Base-by-base conservation (phyloP, 306 rosid species). In the Cucurbita maxima region DNA sequence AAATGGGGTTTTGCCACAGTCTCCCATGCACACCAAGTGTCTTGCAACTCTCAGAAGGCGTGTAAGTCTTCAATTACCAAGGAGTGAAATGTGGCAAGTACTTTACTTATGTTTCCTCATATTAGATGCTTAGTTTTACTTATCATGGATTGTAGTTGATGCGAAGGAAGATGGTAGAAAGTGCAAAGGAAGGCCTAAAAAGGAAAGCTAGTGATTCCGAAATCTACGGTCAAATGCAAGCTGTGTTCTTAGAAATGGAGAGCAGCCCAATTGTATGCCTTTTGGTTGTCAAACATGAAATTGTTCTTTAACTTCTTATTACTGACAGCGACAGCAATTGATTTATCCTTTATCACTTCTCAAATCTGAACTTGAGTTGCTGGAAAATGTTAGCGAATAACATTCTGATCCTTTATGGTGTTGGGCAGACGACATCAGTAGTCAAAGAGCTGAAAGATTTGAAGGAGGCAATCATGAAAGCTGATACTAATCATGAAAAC, bases 1-100 rank as follows among this genome's bases (percentile, higher is more conserved):
- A 22, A 93, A 93, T 74, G 98, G 98, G 51, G 98, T 90, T 67
- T 77, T 93, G 45, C 98, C 98, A 37, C 98, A 93, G 80, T 87
- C 98, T 15, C 98, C 98, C 38, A 87, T 93, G 98, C 98, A 93
- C 84, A 84, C 97, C 20, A 90, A 88, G 83, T 90, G 96, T 84
- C 96, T 93, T 9, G 87, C 96, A 62, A 86, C 87, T 81, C 90
- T 90, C 56, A 90, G 86, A 74, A 86, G 80, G 75, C 98, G 89
- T 82, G 97, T 93, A 25, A 34, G 75, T 77, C 13, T 54, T 54
- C 5, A 58, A 40, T 67, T 20, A 51, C 66, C 4, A 44, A 6
- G 38, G 52, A 40, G 30, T 38, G 73, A 12, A 75, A 58, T 5
- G 20, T 67, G 12, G 19, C 50, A 25, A 38, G 38, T 22, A 44